Base-by-base conservation (phyloP, 257 asterid species). In the Pogostemon cablin region DNA sequence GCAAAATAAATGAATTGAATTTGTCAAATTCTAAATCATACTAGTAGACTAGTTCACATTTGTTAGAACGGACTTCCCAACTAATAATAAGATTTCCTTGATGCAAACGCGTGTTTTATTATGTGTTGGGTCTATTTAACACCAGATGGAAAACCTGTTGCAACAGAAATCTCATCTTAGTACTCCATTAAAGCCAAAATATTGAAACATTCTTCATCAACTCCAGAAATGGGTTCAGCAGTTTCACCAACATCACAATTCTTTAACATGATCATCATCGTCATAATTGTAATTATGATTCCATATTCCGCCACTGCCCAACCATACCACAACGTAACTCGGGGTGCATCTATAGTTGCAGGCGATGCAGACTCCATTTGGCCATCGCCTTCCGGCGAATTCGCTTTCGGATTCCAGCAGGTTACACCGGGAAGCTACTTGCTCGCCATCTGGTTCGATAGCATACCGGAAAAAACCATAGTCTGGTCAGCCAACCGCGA, bases 401-500 rank as follows among this genome's bases (percentile, higher is more conserved):
- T 78, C 20, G 85, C 83, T 32, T 62, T 81, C 6, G 84, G 87
- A 0, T 83, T 83, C 75, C 69, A 7, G 65, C 67, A 37, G 39
- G 72, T 71, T 3, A 12, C 58, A 0, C 73, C 77, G 0, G 81
- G 76, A 37, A 67, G 73, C 60, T 83, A 71, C 83, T 54, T 83
- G 65, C 75, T 80, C n/a, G 81, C 81, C n/a, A 77, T 82, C 65
- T 71, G 80, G 84, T 80, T 77, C 72, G 59, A 82, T n/a, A 62
- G 62, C 43, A 65, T 80, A 25, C 75, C 83, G 0, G 67, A 80
- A 2, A 75, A 11, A 11, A 77, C 85, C 65, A 20, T 80, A 4
- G 69, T 80, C 10, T 82, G 87, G 87, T 73, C 82, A 0, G 84
- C 82, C 42, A 79, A 79, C 73, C 78, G 87, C 1, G 70, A 80